A percentile compares a stretch with the other conserved stretches of the same genome.
Evolutionary conservation across 306 rosid species (phyloP).

Genomic region (Datisca glomerata): DNA sequence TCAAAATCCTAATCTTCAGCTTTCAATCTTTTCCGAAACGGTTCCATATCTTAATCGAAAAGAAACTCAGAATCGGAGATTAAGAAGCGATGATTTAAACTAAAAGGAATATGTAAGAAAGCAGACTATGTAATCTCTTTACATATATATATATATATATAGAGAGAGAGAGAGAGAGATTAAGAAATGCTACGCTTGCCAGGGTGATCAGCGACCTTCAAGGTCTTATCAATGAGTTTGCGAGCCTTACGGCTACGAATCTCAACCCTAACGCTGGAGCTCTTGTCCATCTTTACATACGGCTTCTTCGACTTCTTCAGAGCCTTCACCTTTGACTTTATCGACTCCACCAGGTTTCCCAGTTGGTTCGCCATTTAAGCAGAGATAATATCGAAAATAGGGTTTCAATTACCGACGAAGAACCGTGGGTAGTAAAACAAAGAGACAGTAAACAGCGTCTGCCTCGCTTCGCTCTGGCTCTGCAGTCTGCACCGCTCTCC

Average conservation of each 20-base stretch:
- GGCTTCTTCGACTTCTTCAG: conserved; percentile 52
- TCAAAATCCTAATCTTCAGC: neutral
- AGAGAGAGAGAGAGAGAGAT: conserved; percentile 1
- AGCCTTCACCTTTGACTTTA: conserved; percentile 63
- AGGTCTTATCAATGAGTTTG: conserved; percentile 65
- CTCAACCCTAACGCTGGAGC: conserved; percentile 85
- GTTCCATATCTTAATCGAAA: conserved; percentile 10
- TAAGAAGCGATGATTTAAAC: conserved; percentile 14
- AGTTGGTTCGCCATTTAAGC: conserved; percentile 42
- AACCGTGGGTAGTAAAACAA: too few species aligned
- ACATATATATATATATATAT: neutral
- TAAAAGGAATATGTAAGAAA: neutral
- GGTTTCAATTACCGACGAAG: neutral
- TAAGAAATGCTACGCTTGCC: conserved; percentile 20
- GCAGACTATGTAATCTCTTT: neutral
- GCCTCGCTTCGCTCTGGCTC: too few species aligned
- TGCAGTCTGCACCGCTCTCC: too few species aligned
- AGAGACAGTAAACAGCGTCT: too few species aligned
- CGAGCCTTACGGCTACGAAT: conserved; percentile 91
- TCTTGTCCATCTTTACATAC: conserved; percentile 80
- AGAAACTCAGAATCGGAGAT: conserved; percentile 14
- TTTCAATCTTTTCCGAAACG: conserved; percentile 22
- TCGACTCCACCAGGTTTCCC: conserved; percentile 59
- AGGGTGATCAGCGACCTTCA: conserved; percentile 66
- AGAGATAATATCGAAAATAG: neutral